Evolutionary conservation across 129 eudicot genomes (phyloP), one percentile per base, ranked within the genome.

Genomic region (Mikania micrantha): DNA sequence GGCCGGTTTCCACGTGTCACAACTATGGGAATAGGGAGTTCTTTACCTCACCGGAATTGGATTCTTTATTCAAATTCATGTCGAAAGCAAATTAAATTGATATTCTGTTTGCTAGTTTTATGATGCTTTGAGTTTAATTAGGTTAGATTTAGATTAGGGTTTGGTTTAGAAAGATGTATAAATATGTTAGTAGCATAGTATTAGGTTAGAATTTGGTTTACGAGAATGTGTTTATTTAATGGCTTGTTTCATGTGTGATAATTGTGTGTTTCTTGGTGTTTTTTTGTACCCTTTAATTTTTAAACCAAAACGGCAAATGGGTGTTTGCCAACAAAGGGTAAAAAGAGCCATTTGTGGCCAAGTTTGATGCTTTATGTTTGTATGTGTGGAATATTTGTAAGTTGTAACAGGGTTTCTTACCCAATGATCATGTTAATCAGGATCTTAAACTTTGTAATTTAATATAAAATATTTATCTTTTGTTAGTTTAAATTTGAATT

Each of bases 11-110:
- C 0, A 77, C 84, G 2, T 90, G 88, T 57, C 82, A 80, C 60
- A 53, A 60, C 19, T 74, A 38, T 49, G 87, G 96, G 9, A 82
- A 54, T 2, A 72, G 71, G 62, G 94, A 86, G 82, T 90, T 79
- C 38, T 90, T 90, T 57, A 84, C 64, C 65, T 88, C 96, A 1
- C 90, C 96, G n/a, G 96, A 90, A 41, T 68, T 90, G 84, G 96
- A 90, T 70, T 77, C 90, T 2, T 80, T 90, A 7, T 90, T 90
- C 57, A 84, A 38, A 7, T 54, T 67, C 16, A 32, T 75, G 9
- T 75, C 79, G 0, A 67, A 75, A 59, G 79, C 79, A 15, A 75
- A 60, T n/a, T n/a, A n/a, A n/a, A n/a, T n/a, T n/a, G n/a, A n/a
- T 73, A 54, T 21, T 66, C 41, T 56, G 19, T 21, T 74, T 25